These are phyloP conservation scores for Fusarium beomiforme DNA, from an alignment of 2,329 filamentous ascomycete genomes.

Conservation along the genomic window DNA sequence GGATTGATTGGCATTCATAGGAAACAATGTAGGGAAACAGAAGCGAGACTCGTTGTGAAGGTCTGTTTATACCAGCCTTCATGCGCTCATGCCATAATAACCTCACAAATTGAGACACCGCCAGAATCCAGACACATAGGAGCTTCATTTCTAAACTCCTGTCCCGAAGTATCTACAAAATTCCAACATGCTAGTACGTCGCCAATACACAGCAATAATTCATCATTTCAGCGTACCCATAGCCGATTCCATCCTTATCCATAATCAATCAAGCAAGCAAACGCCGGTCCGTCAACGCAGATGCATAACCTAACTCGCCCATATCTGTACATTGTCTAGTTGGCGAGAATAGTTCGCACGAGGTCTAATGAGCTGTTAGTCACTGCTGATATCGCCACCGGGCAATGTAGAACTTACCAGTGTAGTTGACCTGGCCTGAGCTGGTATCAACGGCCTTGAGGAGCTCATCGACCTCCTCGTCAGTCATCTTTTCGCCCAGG, in stretches of 20 bases:
- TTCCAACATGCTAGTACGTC: conserved; percentile 38
- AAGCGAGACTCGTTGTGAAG: not conserved
- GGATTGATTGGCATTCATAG: not conserved
- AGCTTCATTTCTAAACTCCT: conserved; percentile 37
- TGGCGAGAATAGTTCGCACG: conserved; percentile 86
- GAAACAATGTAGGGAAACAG: not conserved
- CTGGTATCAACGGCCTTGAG: conserved; percentile 98
- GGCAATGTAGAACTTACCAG: conserved; percentile 63
- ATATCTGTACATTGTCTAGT: conserved; percentile 59
- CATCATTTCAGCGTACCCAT: conserved; percentile 40
- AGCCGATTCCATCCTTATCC: conserved; percentile 37
- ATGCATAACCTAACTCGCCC: conserved; percentile 45
- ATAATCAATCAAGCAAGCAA: conserved; percentile 46
- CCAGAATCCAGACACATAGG: conserved; percentile 26
- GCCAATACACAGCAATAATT: conserved; percentile 39
- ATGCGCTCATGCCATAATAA: not conserved
- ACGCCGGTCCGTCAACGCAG: conserved; percentile 47
- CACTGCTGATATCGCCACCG: not conserved
- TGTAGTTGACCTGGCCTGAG: conserved; percentile 97
- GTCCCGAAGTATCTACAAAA: conserved; percentile 42
- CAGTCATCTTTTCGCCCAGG: conserved; percentile 98
- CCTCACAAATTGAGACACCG: conserved; percentile 2
- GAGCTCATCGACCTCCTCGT: conserved; percentile 98
- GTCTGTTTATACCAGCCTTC: not conserved
- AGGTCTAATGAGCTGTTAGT: conserved; percentile 66